Evolutionary conservation across 148 eudicot species (phyloP).

Genomic region (Oxyria digyna): DNA sequence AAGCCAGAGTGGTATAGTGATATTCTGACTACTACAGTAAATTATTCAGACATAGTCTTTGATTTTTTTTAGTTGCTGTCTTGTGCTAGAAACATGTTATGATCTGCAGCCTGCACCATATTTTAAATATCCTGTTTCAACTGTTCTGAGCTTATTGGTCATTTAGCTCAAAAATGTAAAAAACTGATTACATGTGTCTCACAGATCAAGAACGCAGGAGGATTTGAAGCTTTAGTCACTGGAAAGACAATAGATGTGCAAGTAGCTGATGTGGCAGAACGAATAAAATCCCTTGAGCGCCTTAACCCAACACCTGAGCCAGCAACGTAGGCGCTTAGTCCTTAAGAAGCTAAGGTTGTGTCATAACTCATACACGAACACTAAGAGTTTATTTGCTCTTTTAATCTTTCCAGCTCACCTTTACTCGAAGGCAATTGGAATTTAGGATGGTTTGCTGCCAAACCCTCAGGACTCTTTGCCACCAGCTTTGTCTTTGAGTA

Average conservation of each 20-base stretch:
- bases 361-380: constrained; percentile 7
- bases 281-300: constrained; percentile 73
- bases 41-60: not conserved
- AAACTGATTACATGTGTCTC: constrained; percentile 3
- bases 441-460: constrained; percentile 80
- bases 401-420: constrained; percentile 81
- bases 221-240: constrained; percentile 60
- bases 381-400: constrained; percentile 25
- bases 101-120: not conserved
- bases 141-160: too few species aligned
- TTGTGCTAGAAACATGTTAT: too few species aligned
- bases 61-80: not conserved
- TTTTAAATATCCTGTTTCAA: not conserved
- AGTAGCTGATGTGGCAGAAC: constrained; percentile 75
- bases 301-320: constrained; percentile 94
- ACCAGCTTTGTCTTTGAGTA: constrained; percentile 52
- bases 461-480: constrained; percentile 53
- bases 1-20: not conserved
- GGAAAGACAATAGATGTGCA: constrained; percentile 72
- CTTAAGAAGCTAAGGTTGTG: constrained; percentile 4
- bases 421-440: constrained; percentile 82
- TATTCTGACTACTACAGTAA: not conserved
- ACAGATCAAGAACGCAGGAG: constrained; percentile 84
- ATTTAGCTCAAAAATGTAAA: too few species aligned
- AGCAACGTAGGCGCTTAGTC: constrained; percentile 72